Percentiles rank a stretch among this genome's conserved stretches.
Evolutionary conservation across 176 grass and related monocot genomes (phyloP).

Genomic region (Aegilops sharonensis): DNA sequence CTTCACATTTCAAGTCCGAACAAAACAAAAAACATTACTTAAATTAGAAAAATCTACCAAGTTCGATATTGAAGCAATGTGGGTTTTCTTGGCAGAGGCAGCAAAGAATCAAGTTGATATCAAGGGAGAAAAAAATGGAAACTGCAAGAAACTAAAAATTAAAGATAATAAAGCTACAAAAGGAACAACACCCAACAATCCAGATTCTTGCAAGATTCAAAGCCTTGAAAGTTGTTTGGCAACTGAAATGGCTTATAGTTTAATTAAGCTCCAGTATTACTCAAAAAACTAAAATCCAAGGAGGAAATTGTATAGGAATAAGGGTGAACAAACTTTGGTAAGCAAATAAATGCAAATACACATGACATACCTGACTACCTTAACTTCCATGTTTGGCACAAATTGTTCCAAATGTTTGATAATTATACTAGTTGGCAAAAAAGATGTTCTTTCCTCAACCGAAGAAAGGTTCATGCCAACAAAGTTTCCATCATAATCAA

Average conservation of each 20-base stretch:
- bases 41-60: not conserved
- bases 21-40: not conserved
- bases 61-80: not conserved
- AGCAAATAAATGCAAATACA: not conserved
- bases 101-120: not conserved
- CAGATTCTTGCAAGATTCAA: not conserved
- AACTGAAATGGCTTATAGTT: not conserved
- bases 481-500: not conserved
- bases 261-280: not conserved
- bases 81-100: not conserved
- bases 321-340: not conserved
- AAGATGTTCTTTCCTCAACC: not conserved
- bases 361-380: not conserved
- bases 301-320: not conserved
- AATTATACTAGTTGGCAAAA: not conserved
- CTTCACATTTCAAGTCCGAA: not conserved
- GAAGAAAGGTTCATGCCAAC: not conserved
- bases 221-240: not conserved
- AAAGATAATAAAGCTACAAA: not conserved
- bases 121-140: not conserved
- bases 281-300: not conserved
- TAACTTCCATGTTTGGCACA: no score
- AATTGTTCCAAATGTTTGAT: not conserved
- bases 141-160: not conserved
- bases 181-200: not conserved